Percentiles rank a stretch among this genome's conserved stretches.
Evolutionary conservation across 805 yeast genomes (phyloP).

Genomic region (Jamesozyma hellenica): DNA sequence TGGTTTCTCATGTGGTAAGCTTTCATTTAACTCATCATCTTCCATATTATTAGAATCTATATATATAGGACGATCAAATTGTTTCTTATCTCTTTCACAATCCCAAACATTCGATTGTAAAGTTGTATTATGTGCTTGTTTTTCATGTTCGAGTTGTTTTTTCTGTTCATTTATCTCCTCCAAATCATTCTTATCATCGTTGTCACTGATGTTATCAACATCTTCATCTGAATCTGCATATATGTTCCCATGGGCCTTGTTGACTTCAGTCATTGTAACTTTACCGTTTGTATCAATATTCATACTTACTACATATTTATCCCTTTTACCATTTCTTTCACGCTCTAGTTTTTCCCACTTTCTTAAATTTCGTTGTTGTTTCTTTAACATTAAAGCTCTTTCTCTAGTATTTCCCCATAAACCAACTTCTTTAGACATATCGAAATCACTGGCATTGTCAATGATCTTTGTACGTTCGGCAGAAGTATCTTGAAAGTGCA

Average conservation of each 20-base stretch:
- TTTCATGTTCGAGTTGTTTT: conserved; percentile 13
- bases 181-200: conserved; percentile 29
- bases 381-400: conserved; percentile 75
- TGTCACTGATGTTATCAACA: conserved; percentile 30
- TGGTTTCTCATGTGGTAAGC: background rate
- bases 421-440: conserved; percentile 42
- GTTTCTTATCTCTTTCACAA: conserved; percentile 40
- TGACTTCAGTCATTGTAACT: conserved; percentile 49
- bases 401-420: conserved; percentile 81
- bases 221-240: conserved; percentile 26
- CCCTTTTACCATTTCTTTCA: conserved; percentile 60
- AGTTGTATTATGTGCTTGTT: conserved; percentile 10
- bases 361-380: conserved; percentile 68
- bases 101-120: conserved; percentile 46
- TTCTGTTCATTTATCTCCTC: conserved; percentile 21
- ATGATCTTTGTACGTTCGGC: conserved; percentile 87
- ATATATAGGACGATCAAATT: conserved; percentile 48
- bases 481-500: conserved; percentile 75
- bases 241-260: conserved; percentile 15
- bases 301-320: conserved; percentile 61
- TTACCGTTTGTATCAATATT: conserved; percentile 68
- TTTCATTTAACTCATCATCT: background rate
- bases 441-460: conserved; percentile 80
- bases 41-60: conserved; percentile 7
- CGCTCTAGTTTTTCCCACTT: conserved; percentile 50